Evolutionary conservation across 176 grass and related monocot species (phyloP).

Genomic region (Avena eriantha): DNA sequence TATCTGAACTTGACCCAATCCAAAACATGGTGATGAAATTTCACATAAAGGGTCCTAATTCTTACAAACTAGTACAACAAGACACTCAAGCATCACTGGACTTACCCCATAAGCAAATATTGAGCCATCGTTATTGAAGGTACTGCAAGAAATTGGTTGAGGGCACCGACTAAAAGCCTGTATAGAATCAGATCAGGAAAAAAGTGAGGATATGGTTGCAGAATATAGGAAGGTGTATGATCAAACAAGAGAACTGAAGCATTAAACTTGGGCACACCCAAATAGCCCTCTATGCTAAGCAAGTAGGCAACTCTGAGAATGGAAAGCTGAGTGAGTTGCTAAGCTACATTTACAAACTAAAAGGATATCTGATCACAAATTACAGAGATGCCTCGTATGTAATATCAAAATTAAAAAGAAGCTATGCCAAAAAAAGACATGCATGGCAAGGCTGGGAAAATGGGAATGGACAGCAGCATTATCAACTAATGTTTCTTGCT

Average conservation of each 20-base stretch:
- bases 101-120: conserved; percentile 97
- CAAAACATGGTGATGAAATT: not conserved
- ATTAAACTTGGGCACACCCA: not conserved
- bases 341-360: not conserved
- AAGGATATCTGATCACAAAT: conserved; percentile 5
- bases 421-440: not conserved
- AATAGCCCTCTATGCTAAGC: conserved; percentile 18
- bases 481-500: not conserved
- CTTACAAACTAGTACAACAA: conserved; percentile 24
- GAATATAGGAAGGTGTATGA: conserved; percentile 18
- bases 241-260: conserved; percentile 1
- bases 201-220: conserved; percentile 35
- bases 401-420: conserved; percentile 8
- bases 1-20: not conserved
- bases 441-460: conserved; percentile 1
- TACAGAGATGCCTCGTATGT: not conserved
- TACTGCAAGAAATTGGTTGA: conserved; percentile 85
- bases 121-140: conserved; percentile 94
- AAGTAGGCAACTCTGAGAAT: conserved; percentile 10
- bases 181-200: conserved; percentile 7
- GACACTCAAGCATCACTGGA: conserved; percentile 2
- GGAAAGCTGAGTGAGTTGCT: not conserved
- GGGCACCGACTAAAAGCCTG: conserved; percentile 86
- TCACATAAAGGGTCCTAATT: not conserved
- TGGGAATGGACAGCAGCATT: not conserved